Evolutionary conservation across 257 asterid genomes (phyloP).

Genomic region (Asclepias syriaca): DNA sequence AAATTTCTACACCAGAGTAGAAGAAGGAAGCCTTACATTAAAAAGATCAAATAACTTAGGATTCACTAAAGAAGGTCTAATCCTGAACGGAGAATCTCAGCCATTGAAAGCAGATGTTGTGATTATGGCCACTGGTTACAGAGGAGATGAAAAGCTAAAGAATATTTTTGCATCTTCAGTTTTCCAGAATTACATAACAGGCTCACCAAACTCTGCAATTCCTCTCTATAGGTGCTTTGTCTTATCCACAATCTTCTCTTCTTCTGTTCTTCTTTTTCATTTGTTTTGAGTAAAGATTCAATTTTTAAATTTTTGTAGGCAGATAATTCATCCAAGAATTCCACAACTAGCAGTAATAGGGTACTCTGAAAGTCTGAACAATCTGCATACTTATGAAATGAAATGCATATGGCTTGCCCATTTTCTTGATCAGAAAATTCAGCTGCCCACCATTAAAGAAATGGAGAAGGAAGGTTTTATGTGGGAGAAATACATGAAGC

Average conservation of each 20-base stretch:
- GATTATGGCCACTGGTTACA: conserved; percentile 54
- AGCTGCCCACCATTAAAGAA: conserved; percentile 26
- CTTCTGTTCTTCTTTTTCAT: background rate
- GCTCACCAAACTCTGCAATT: conserved; percentile 34
- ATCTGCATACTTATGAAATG: conserved; percentile 31
- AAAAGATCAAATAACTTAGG: conserved; percentile 25
- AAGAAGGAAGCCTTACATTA: conserved; percentile 44
- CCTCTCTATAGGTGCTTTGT: conserved; percentile 52
- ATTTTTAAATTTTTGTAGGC: conserved; percentile 25
- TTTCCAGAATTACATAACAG: conserved; percentile 28
- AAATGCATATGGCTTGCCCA: conserved; percentile 30
- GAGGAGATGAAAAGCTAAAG: conserved; percentile 50
- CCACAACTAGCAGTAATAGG: conserved; percentile 70
- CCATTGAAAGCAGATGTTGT: conserved; percentile 45
- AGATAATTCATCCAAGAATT: conserved; percentile 61
- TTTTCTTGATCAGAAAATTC: conserved; percentile 22
- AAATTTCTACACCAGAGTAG: conserved; percentile 45
- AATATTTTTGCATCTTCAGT: conserved; percentile 36
- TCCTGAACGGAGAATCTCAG: conserved; percentile 31
- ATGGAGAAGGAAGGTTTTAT: conserved; percentile 25
- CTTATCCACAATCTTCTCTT: no score
- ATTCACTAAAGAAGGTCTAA: conserved; percentile 40
- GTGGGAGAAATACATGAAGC: conserved; percentile 31
- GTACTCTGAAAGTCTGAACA: conserved; percentile 44
- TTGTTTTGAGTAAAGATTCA: background rate